Conservation (phyloP, 768 basidiomycete genomes). For the Serendipita sp. region DNA sequence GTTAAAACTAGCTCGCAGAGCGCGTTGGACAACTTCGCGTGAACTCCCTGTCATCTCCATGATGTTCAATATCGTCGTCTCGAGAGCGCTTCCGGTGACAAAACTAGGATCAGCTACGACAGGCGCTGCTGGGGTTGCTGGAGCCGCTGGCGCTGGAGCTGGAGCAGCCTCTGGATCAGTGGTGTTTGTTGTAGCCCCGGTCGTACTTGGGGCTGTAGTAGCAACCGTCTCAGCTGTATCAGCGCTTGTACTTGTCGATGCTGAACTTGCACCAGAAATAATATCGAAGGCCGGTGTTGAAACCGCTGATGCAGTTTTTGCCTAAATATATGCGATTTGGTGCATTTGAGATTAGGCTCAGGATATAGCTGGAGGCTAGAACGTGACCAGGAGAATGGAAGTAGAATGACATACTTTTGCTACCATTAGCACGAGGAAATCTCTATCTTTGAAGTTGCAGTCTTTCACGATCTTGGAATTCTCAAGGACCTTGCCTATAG, state of each 20-base stretch:
- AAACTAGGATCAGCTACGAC: conserved; percentile 44
- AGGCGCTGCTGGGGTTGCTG: conserved; percentile 18
- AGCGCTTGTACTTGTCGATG: conserved; percentile 24
- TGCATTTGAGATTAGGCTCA: background rate
- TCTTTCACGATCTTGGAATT: conserved; percentile 81
- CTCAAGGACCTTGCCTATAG: conserved; percentile 71
- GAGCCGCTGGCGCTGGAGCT: conserved; percentile 18
- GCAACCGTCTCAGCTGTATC: conserved; percentile 24
- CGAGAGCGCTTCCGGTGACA: conserved; percentile 59
- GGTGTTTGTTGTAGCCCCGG: conserved; percentile 6
- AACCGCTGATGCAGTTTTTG: conserved; percentile 34
- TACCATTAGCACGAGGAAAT: conserved; percentile 98
- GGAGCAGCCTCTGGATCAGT: background rate
- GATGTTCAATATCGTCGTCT: conserved; percentile 69
- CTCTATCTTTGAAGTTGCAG: conserved; percentile 92
- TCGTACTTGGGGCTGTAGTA: conserved; percentile 21
- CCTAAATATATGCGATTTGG: conserved; percentile 23
- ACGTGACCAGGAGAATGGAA: background rate
- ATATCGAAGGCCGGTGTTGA: conserved; percentile 16
- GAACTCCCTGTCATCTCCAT: conserved; percentile 81
- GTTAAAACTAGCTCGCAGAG: conserved; percentile 86
- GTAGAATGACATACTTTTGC: conserved; percentile 52
- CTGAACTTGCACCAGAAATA: conserved; percentile 18
- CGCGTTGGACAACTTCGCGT: conserved; percentile 67
- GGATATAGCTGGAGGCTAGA: background rate